Conservation (phyloP, 176 grass and related monocot species). For the Avena sativa region DNA sequence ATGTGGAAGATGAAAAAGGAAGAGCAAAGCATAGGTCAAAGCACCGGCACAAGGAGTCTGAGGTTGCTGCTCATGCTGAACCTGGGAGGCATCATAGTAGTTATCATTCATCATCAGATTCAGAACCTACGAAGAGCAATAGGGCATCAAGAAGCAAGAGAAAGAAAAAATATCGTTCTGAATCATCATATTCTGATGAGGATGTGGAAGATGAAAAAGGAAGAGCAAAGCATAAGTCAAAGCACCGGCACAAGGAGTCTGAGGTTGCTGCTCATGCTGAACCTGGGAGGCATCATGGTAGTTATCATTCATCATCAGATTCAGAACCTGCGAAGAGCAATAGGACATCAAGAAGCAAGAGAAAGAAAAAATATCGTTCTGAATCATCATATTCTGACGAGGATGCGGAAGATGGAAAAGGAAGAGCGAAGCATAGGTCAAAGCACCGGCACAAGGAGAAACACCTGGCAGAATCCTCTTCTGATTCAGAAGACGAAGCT, state of each 20-base stretch:
- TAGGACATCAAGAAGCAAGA: conserved; percentile 59
- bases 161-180: conserved; percentile 53
- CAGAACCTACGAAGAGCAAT: conserved; percentile 51
- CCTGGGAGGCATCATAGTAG: conserved; percentile 40
- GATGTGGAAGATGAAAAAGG: conserved; percentile 52
- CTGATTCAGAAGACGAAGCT: conserved; percentile 55
- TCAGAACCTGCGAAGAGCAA: conserved; percentile 48
- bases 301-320: neutral
- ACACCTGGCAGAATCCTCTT: conserved; percentile 42
- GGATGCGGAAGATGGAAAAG: conserved; percentile 51
- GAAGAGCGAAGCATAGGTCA: conserved; percentile 53
- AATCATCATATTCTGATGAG: conserved; percentile 52
- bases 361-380: conserved; percentile 53
- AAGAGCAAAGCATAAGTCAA: conserved; percentile 48
- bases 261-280: no score
- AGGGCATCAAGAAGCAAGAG: conserved; percentile 60
- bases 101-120: conserved; percentile 34
- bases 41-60: neutral
- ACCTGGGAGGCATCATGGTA: no score
- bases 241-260: conserved; percentile 43
- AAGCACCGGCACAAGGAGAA: conserved; percentile 53
- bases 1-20: conserved; percentile 50
- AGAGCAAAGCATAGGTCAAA: conserved; percentile 45
- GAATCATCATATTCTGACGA: conserved; percentile 52
- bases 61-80: conserved; percentile 27